Evolutionary conservation across 108 stramenopile species (phyloP).

Genomic region (Pseudonitzschia multiseries): DNA sequence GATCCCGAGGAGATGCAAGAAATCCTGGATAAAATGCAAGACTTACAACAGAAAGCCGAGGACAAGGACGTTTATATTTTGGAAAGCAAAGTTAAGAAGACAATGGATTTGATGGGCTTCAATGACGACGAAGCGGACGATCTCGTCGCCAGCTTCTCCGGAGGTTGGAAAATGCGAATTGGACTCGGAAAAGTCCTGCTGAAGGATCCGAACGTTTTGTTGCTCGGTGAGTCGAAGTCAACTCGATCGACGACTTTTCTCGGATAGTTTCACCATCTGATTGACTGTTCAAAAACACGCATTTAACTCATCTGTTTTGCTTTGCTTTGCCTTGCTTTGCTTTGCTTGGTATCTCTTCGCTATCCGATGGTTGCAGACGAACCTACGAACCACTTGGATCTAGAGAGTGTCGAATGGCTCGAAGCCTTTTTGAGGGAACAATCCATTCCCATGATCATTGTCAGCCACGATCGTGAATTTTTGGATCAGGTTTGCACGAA

Average conservation of each 20-base stretch:
- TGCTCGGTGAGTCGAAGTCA: constrained; percentile 63
- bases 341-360: background rate
- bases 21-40: constrained; percentile 88
- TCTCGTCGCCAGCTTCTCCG: constrained; percentile 88
- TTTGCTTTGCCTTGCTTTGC: background rate
- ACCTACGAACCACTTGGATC: constrained; percentile 89
- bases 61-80: constrained; percentile 81
- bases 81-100: constrained; percentile 83
- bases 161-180: constrained; percentile 99
- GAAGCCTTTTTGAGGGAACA: constrained; percentile 92
- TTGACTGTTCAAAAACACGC: too few species aligned
- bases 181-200: constrained; percentile 96
- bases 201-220: constrained; percentile 90
- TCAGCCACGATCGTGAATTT: constrained; percentile 98
- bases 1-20: constrained; percentile 79
- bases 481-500: constrained; percentile 96
- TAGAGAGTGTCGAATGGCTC: constrained; percentile 96
- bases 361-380: constrained; percentile 30
- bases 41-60: constrained; percentile 83
- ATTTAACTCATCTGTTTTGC: background rate
- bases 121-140: constrained; percentile 78
- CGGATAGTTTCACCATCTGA: too few species aligned
- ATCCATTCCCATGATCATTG: constrained; percentile 96
- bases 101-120: constrained; percentile 97
- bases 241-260: background rate